Evolutionary conservation across 1,284 basidiomycete species (phyloP), one percentile per base, ranked within the genome.

Genomic region (Cutaneotrichosporon sp.): DNA sequence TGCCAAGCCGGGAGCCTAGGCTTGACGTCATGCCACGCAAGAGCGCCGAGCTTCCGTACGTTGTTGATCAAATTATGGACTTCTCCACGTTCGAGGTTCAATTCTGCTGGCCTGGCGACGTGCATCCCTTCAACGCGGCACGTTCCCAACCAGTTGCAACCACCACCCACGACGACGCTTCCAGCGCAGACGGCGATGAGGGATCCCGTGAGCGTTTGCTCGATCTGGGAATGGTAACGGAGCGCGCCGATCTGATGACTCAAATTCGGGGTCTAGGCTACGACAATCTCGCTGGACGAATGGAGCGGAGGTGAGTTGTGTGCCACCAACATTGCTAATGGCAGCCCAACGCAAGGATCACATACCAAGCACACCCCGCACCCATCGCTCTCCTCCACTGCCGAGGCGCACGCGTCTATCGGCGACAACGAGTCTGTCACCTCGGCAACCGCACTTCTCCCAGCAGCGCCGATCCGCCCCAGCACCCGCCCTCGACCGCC

Each of bases 381-480:
- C 24, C 38, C 24, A 7, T 3, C 26, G 11, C 26, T 24, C 17
- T 24, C n/a, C 24, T 41, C 38, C 11, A 25, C 38, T 12, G 14
- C 38, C 2, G 22, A 22, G 4, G 11, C 22, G 2, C 38, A 14
- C 17, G 20, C n/a, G 4, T 41, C 38, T 4, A 16, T 24, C 9
- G 38, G 38, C 22, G 38, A 41, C 38, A 41, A 16, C 38, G 38
- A 41, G 38, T 41, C 38, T 11, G 38, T 41, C 22, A 41, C 38
- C 5, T 41, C 38, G 24, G 38, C 38, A 3, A 41, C 38, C 2
- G 24, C 20, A 6, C 38, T 41, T 16, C 24, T 41, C 5, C 38
- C 24, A 2, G 10, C 24, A 7, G 38, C 22, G 24, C 5, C 38
- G 2, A 26, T 41, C 14, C 24, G 22, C 35, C 11, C 24, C 24